A percentile compares a stretch with the other conserved stretches of the same genome.
Conservation (phyloP, 352 stramenopile species). For the Phytophthora hibernalis region DNA sequence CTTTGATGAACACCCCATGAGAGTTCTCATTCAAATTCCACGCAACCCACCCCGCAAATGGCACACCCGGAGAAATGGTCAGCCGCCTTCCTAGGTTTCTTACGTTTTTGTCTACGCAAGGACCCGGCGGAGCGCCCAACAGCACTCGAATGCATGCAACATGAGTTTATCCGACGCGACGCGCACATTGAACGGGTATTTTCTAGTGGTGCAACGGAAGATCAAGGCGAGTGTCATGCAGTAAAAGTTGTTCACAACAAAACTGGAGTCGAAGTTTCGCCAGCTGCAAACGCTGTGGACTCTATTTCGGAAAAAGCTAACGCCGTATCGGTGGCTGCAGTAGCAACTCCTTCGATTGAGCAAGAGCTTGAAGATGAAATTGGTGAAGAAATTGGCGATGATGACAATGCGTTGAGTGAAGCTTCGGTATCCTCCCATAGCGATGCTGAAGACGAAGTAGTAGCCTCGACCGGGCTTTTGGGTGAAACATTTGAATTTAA, state of each 20-base stretch:
- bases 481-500: conserved; percentile 33
- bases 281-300: not conserved
- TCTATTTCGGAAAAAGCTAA: not conserved
- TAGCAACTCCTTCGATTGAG: conserved; percentile 21
- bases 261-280: not conserved
- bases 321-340: not conserved
- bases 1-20: conserved; percentile 92
- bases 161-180: conserved; percentile 84
- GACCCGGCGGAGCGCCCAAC: conserved; percentile 75
- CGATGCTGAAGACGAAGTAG: conserved; percentile 29
- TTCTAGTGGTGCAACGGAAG: conserved; percentile 16
- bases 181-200: conserved; percentile 51
- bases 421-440: conserved; percentile 19
- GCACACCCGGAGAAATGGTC: conserved; percentile 81
- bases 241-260: not conserved
- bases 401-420: conserved; percentile 21
- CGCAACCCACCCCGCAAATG: conserved; percentile 86
- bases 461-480: conserved; percentile 21
- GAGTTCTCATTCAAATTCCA: conserved; percentile 77
- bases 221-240: not conserved
- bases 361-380: conserved; percentile 43
- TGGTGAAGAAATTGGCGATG: conserved; percentile 42
- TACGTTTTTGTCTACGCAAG: conserved; percentile 84
- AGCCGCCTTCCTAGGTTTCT: conserved; percentile 81
- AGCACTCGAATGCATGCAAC: conserved; percentile 90